A percentile compares a stretch with the other conserved stretches of the same genome.
Evolutionary conservation across 805 yeast genomes (phyloP).

Genomic region (Wickerhamiella kurtzmanii): DNA sequence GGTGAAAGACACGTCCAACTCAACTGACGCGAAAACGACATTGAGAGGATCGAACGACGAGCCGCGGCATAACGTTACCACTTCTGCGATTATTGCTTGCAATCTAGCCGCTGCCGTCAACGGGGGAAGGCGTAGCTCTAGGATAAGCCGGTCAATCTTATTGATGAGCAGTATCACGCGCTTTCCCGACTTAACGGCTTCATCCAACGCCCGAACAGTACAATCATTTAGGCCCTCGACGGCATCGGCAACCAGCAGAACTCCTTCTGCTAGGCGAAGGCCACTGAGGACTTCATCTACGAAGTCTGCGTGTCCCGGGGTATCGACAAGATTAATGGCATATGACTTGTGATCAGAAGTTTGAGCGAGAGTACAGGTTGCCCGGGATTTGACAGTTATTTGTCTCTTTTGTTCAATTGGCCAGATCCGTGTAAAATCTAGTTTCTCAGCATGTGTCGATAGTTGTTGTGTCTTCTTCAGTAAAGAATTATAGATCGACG

Average conservation of each 20-base stretch:
- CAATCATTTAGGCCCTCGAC: conserved; percentile 65
- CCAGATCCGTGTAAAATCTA: conserved; percentile 61
- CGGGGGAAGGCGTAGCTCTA: conserved; percentile 69
- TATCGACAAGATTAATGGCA: conserved; percentile 54
- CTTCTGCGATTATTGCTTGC: conserved; percentile 41
- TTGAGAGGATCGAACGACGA: conserved; percentile 36
- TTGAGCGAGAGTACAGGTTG: conserved; percentile 46
- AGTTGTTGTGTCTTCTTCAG: too few species aligned
- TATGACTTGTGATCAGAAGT: conserved; percentile 41
- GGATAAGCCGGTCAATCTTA: conserved; percentile 72
- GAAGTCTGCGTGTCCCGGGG: conserved; percentile 89
- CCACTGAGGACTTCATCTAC: conserved; percentile 57
- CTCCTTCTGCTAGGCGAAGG: conserved; percentile 48
- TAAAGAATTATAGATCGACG: too few species aligned
- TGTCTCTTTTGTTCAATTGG: conserved; percentile 59
- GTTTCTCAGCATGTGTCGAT: conserved; percentile 35
- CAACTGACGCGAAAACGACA: conserved; percentile 62
- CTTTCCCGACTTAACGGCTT: conserved; percentile 22
- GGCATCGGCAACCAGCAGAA: conserved; percentile 61
- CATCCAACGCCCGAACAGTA: conserved; percentile 28
- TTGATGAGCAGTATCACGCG: conserved; percentile 53
- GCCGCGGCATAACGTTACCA: conserved; percentile 25
- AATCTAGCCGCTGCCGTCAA: conserved; percentile 60
- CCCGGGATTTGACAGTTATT: conserved; percentile 47
- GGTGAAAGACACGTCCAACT: conserved; percentile 50